Base-by-base conservation (phyloP, 306 rosid genomes). In the Luffa aegyptiaca region DNA sequence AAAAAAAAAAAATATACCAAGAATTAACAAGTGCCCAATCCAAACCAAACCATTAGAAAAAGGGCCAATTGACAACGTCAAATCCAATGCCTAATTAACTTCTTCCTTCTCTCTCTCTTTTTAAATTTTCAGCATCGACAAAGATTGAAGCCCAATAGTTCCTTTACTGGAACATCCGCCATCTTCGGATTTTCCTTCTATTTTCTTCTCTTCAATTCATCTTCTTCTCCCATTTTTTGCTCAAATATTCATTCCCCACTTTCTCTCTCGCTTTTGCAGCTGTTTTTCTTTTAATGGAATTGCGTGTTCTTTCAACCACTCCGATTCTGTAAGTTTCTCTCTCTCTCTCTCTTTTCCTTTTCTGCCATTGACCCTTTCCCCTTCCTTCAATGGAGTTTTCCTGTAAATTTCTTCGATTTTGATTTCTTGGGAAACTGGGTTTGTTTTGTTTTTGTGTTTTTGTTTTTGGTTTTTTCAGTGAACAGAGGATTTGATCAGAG, bases 111-210 rank as follows among this genome's bases (percentile, higher is more conserved):
- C 12, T 61, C 2, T 33, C 14, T 68, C 10, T 42, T 31, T 26
- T 31, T 10, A 26, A 26, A 2, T 4, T 42, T 42, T 41, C 0
- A 66, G 4, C 8, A 5, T n/a, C 18, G 75, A 69, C 53, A 70
- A 70, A 70, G 53, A 70, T 53, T 39, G 3, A n/a, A 56, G 16
- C 81, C 85, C 85, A 76, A 35, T 11, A 81, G 75, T 88, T 88
- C 33, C 35, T 57, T 82, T 75, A 41, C 75, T 81, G 86, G 89
- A 79, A 88, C 83, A 64, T 39, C 93, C 97, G 91, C 88, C 91
- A 87, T 77, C 83, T 36, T 89, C 96, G 92, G 90, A 77, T n/a
- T 42, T 84, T 45, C 80, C 82, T 75, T 73, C 80, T 37, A 37
- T 59, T 57, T 76, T 48, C 46, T 55, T 12, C 18, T 74, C 66